Evolutionary conservation across 768 basidiomycete genomes (phyloP).

Genomic region (Russula emetica): DNA sequence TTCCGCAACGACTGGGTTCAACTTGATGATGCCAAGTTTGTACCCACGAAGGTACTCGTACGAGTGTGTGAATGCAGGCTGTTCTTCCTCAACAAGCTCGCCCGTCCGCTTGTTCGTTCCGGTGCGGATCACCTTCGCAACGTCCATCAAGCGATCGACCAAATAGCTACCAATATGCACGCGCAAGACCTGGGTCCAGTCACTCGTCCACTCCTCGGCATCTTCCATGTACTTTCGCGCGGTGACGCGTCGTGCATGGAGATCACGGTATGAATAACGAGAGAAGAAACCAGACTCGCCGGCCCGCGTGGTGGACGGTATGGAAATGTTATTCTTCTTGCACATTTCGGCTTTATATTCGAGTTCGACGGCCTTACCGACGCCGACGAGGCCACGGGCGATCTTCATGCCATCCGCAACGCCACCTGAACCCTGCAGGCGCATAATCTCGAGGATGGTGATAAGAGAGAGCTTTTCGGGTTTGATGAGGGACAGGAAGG

Average conservation of each 20-base stretch:
- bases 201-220: conserved; percentile 67
- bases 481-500: conserved; percentile 72
- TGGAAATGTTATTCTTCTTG: conserved; percentile 52
- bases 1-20: conserved; percentile 77
- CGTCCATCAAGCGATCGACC: conserved; percentile 78
- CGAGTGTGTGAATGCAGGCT: conserved; percentile 86
- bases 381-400: conserved; percentile 67
- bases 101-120: conserved; percentile 55
- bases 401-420: conserved; percentile 87
- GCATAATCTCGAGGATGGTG: conserved; percentile 86
- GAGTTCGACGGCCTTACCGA: conserved; percentile 82
- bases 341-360: conserved; percentile 87
- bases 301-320: conserved; percentile 31
- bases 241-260: conserved; percentile 61
- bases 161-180: conserved; percentile 79
- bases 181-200: conserved; percentile 77
- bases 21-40: conserved; percentile 86
- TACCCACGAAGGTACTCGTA: conserved; percentile 94
- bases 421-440: conserved; percentile 70
- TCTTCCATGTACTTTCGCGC: conserved; percentile 62
- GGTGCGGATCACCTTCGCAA: conserved; percentile 68
- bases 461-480: conserved; percentile 80
- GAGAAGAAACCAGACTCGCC: conserved; percentile 49
- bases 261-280: conserved; percentile 52
- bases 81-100: conserved; percentile 64